Evolutionary conservation across 2,329 filamentous ascomycete genomes (phyloP), one percentile per base, ranked within the genome.

Genomic region (Fusarium penzigii): DNA sequence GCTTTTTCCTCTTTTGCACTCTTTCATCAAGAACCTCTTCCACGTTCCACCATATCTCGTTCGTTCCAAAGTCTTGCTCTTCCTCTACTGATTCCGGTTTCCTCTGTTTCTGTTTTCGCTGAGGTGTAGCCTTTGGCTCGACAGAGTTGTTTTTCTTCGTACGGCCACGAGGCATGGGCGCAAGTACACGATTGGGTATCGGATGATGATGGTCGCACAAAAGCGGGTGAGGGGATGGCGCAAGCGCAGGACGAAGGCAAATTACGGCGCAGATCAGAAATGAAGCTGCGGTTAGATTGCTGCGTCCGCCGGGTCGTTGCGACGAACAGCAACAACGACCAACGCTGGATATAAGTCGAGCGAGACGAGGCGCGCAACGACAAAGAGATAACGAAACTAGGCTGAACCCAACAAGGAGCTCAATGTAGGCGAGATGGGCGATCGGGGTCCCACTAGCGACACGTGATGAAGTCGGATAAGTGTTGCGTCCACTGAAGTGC

Each of bases 21-120:
- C 51, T 64, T 66, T 76, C 72, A 43, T 69, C 63, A 43, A 75
- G 46, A 29, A 76, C 73, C 11, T 56, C 56, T n/a, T 55, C 64
- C 52, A 75, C 70, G 12, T 44, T 55, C 29, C 49, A 74, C 71
- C 71, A 75, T 36, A 16, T 16, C 38, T 55, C 62, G 32, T 36
- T 36, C 13, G 10, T 14, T 5, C 13, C 32, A 36, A 36, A 14
- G 20, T 25, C 20, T 36, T 39, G 17, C 49, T 56, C 44, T 29
- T 25, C 32, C 16, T 53, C 12, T 36, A 17, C 39, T 29, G 17
- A 17, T 48, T 42, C 32, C 34, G 34, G 46, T 40, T 44, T 42
- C 29, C 29, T 49, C 14, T 39, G 7, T 42, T 48, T 12, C 32
- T 36, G 62, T 57, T 43, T 64, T 56, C 43, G 54, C 41, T 45